Percentiles rank a stretch among this genome's conserved stretches.
These are phyloP conservation scores for Erythrophleum ivorense DNA, from an alignment of 331 rosid genomes.

Conservation along the genomic window DNA sequence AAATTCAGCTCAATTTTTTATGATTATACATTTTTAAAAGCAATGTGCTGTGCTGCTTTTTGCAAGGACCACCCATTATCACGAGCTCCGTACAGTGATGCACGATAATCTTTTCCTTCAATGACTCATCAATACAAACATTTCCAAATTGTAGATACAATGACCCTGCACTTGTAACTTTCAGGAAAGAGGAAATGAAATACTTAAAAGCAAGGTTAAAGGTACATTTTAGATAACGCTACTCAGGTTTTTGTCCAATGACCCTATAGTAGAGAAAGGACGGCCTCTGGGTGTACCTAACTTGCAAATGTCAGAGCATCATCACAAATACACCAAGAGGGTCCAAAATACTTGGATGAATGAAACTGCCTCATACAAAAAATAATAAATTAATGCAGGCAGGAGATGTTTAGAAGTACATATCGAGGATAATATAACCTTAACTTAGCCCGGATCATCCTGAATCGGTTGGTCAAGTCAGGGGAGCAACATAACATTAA, in stretches of 20 bases:
- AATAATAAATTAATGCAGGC: background rate
- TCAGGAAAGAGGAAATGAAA: background rate
- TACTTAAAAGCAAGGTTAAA: background rate
- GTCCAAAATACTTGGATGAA: background rate
- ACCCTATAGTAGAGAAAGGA: background rate
- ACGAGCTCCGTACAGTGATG: background rate
- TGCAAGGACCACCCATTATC: conserved; percentile 25
- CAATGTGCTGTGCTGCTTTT: background rate
- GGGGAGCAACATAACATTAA: background rate
- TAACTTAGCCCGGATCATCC: background rate
- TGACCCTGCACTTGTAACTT: conserved; percentile 7
- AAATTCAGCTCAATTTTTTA: conserved; percentile 3
- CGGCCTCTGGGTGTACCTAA: background rate
- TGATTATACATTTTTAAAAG: conserved; percentile 15
- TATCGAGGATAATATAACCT: too few relatives aligned
- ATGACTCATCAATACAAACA: background rate
- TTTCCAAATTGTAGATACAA: background rate
- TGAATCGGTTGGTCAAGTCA: background rate
- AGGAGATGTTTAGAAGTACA: background rate
- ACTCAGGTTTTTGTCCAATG: background rate
- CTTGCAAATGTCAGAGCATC: background rate
- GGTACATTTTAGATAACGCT: background rate
- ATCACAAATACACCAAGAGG: background rate
- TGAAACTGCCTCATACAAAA: background rate
- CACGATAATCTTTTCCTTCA: background rate